A percentile compares a stretch with the other conserved stretches of the same genome.
Evolutionary conservation across 768 basidiomycete species (phyloP).

Genomic region (Xerocomellus amylosporus): DNA sequence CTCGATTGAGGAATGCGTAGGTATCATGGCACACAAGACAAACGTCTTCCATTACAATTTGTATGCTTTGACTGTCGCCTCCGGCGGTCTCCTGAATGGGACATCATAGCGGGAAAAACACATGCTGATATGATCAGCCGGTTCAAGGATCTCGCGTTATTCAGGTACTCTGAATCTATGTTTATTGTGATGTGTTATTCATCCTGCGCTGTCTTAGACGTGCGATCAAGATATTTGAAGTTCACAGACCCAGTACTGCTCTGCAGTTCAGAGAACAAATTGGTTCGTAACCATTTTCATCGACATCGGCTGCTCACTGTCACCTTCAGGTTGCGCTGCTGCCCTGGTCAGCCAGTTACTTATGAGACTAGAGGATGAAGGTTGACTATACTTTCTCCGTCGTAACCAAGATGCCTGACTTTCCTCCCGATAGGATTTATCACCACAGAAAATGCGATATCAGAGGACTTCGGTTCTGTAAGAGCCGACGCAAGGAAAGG

Average conservation of each 20-base stretch:
- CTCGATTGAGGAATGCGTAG: slow-evolving; percentile 31
- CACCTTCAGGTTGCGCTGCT: slow-evolving; percentile 47
- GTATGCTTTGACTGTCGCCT: slow-evolving; percentile 77
- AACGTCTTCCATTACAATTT: slow-evolving; percentile 57
- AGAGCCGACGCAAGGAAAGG: slow-evolving; percentile 38
- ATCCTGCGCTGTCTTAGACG: slow-evolving; percentile 40
- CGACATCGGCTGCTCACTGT: slow-evolving; percentile 5
- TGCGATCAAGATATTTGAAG: slow-evolving; percentile 68
- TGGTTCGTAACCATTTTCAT: slow-evolving; percentile 41
- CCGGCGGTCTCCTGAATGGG: slow-evolving; percentile 64
- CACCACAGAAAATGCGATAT: slow-evolving; percentile 43
- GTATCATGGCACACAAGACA: slow-evolving; percentile 59
- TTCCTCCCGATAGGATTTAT: slow-evolving; percentile 52
- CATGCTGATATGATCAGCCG: slow-evolving; percentile 57
- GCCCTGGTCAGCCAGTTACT: slow-evolving; percentile 59
- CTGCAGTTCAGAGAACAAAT: slow-evolving; percentile 58
- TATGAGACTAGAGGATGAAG: slow-evolving; percentile 68
- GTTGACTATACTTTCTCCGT: slow-evolving; percentile 32
- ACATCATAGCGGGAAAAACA: slow-evolving; percentile 57
- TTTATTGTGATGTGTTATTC: neutral
- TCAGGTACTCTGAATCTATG: slow-evolving; percentile 46
- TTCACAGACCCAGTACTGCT: slow-evolving; percentile 40
- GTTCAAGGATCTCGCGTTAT: slow-evolving; percentile 67
- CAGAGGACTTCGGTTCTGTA: slow-evolving; percentile 49
- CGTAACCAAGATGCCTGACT: slow-evolving; percentile 6